Conservation (phyloP, 805 yeast genomes). For the Wickerhamiella shivajii region DNA sequence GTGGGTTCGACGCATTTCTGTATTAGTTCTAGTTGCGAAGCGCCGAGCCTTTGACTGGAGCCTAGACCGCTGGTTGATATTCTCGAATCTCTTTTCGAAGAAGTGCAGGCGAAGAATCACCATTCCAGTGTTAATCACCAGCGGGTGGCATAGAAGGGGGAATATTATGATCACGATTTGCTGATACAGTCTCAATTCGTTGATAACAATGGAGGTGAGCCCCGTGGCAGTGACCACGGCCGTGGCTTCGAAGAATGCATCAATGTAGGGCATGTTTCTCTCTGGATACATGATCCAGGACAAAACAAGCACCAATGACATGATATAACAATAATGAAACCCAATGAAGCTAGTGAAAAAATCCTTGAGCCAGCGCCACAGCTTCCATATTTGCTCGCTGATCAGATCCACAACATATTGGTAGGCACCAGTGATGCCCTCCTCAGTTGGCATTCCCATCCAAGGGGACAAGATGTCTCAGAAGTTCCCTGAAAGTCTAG, state of each 20-base stretch:
- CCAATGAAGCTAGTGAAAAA: conserved; percentile 17
- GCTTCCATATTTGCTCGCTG: no score
- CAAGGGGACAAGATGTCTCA: no score
- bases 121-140: conserved; percentile 68
- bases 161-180: conserved; percentile 56
- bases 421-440: no score
- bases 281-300: conserved; percentile 69
- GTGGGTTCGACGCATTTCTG: conserved; percentile 34
- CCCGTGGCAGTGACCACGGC: conserved; percentile 90
- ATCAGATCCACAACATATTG: no score
- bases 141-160: conserved; percentile 65
- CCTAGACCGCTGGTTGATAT: conserved; percentile 65
- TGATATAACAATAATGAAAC: conserved; percentile 42
- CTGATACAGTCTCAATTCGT: conserved; percentile 54
- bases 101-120: conserved; percentile 70
- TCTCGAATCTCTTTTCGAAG: conserved; percentile 78
- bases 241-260: conserved; percentile 58
- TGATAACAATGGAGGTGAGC: conserved; percentile 60
- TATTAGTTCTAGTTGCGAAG: conserved; percentile 36
- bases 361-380: conserved; percentile 1
- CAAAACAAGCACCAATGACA: conserved; percentile 42
- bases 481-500: neutral
- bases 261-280: conserved; percentile 53
- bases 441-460: no score
- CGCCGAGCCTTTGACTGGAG: conserved; percentile 70